phyloP scores from a whole-genome alignment of 164 flowering plant genomes.

The Warburgia ugandensis region DNA sequence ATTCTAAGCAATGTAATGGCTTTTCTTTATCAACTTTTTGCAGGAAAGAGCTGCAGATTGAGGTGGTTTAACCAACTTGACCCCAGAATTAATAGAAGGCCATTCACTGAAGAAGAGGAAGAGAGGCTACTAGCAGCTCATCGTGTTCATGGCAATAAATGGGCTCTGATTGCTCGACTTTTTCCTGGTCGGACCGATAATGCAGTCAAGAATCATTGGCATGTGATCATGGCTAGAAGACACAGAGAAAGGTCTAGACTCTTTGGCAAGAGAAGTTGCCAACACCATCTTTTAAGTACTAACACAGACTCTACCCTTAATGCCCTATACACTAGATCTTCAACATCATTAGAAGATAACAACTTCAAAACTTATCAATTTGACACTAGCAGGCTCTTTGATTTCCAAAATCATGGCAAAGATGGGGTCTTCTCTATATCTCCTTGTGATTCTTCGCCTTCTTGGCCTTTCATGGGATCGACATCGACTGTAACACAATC shows the following conservation, averaged over 20 bases:
- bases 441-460: slow-evolving; percentile 14
- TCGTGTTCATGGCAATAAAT: slow-evolving; percentile 69
- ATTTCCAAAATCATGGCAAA: slow-evolving; percentile 22
- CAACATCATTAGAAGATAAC: slow-evolving; percentile 6
- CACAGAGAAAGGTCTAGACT: slow-evolving; percentile 59
- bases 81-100: slow-evolving; percentile 75
- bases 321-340: slow-evolving; percentile 10
- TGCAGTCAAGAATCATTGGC: slow-evolving; percentile 93
- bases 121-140: slow-evolving; percentile 68
- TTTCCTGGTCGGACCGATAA: slow-evolving; percentile 88
- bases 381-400: slow-evolving; percentile 19
- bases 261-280: slow-evolving; percentile 35
- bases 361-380: slow-evolving; percentile 17
- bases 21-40: not conserved
- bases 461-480: slow-evolving; percentile 19
- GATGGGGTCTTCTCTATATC: slow-evolving; percentile 21
- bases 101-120: slow-evolving; percentile 78
- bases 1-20: slow-evolving; percentile 6
- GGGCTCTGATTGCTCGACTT: slow-evolving; percentile 73
- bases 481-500: slow-evolving; percentile 12
- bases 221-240: slow-evolving; percentile 79
- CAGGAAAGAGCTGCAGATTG: slow-evolving; percentile 86
- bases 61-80: slow-evolving; percentile 94
- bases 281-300: slow-evolving; percentile 6
- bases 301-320: slow-evolving; percentile 8